These are phyloP conservation scores for Gnetum montanum DNA, from an alignment of 75 land plant genomes.

Conservation along the genomic window DNA sequence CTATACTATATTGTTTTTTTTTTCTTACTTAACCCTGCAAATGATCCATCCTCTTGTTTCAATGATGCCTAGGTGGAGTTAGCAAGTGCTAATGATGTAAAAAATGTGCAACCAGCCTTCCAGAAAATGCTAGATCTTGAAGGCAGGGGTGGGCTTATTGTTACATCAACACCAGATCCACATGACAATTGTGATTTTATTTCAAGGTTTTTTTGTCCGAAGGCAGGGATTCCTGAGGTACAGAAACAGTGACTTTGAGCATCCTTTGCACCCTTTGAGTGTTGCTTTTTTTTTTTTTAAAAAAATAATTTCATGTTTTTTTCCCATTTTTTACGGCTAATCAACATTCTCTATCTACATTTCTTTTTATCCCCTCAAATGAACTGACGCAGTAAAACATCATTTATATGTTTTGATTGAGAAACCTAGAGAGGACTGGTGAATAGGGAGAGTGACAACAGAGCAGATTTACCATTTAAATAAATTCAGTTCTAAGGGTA, in stretches of 20 bases:
- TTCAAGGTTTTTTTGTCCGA: slow-evolving; percentile 38
- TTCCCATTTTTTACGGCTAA: too few relatives aligned
- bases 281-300: too few relatives aligned
- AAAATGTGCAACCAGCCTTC: slow-evolving; percentile 20
- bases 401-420: too few relatives aligned
- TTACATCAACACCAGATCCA: slow-evolving; percentile 21
- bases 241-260: not conserved
- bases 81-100: slow-evolving; percentile 17
- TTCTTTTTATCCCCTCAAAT: too few relatives aligned
- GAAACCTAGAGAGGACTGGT: too few relatives aligned
- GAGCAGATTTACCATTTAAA: too few relatives aligned
- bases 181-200: slow-evolving; percentile 21
- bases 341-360: too few relatives aligned
- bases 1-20: not conserved
- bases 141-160: slow-evolving; percentile 39
- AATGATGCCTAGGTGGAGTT: slow-evolving; percentile 24
- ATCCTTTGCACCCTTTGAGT: not conserved
- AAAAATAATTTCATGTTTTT: too few relatives aligned
- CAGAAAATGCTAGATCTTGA: slow-evolving; percentile 18
- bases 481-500: too few relatives aligned
- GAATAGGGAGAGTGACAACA: too few relatives aligned
- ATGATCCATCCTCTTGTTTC: not conserved
- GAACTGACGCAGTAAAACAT: too few relatives aligned
- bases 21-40: not conserved
- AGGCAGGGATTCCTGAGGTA: slow-evolving; percentile 29